Conservation (phyloP, 768 basidiomycete species). For the Agrocybe chaxingu region DNA sequence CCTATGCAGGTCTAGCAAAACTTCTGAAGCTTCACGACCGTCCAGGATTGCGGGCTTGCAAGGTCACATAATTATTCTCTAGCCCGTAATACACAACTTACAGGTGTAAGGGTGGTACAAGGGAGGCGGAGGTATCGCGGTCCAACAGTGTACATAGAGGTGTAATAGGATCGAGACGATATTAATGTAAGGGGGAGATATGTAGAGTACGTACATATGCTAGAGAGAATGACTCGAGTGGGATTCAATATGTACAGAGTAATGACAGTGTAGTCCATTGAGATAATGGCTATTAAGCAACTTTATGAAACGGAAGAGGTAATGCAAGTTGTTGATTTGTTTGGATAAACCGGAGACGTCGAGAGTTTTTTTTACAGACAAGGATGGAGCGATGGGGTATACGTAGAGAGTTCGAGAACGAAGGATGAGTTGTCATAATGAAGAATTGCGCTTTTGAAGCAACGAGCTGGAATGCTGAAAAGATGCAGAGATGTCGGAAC, state of each 20-base stretch:
- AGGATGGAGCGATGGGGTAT: too few relatives aligned
- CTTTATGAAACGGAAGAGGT: not conserved
- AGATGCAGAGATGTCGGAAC: slow-evolving; percentile 5
- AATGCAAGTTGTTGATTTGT: too few relatives aligned
- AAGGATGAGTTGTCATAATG: not conserved
- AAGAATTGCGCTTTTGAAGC: not conserved
- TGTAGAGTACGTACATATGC: slow-evolving; percentile 1
- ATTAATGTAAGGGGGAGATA: slow-evolving; percentile 2
- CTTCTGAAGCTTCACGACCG: too few relatives aligned
- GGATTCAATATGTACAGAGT: slow-evolving; percentile 5
- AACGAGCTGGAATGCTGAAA: not conserved
- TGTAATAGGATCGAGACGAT: too few relatives aligned
- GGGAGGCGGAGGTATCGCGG: too few relatives aligned
- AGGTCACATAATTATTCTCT: too few relatives aligned
- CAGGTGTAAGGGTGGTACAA: too few relatives aligned
- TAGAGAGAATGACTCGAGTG: slow-evolving; percentile 19
- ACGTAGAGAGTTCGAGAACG: too few relatives aligned
- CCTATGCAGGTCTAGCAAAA: too few relatives aligned
- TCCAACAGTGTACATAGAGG: too few relatives aligned
- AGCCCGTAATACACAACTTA: too few relatives aligned
- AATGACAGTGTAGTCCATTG: slow-evolving; percentile 20
- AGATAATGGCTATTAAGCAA: slow-evolving; percentile 11
- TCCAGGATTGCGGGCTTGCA: too few relatives aligned
- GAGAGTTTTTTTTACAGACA: not conserved
- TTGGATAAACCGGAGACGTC: not conserved